These are phyloP conservation scores for Trichocladium antarcticum DNA, from an alignment of 495 filamentous ascomycete species.

Conservation along the genomic window DNA sequence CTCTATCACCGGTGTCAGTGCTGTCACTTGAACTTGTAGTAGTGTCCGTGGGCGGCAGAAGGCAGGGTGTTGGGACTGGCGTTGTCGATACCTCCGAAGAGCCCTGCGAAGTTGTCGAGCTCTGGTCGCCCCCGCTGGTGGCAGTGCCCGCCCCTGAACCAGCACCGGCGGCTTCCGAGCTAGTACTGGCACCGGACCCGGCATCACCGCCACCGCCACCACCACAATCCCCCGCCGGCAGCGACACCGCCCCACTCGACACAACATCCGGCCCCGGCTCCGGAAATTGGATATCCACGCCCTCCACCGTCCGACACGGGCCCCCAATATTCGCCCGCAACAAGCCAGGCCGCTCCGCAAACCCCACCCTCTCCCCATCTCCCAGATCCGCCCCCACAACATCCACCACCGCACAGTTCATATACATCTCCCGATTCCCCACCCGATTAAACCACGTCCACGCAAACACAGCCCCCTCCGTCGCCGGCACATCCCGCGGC, in stretches of 20 bases:
- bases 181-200: neutral
- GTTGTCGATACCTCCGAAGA: too few species aligned
- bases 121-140: too few species aligned
- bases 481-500: slow-evolving; percentile 43
- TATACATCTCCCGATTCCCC: slow-evolving; percentile 83
- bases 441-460: slow-evolving; percentile 90
- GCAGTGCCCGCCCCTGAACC: neutral
- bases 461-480: slow-evolving; percentile 51
- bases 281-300: slow-evolving; percentile 45
- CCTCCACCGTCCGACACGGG: slow-evolving; percentile 35
- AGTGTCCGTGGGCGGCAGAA: too few species aligned
- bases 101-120: too few species aligned
- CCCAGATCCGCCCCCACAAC: slow-evolving; percentile 22
- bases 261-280: slow-evolving; percentile 48
- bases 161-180: neutral
- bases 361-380: neutral
- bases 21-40: too few species aligned
- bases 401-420: slow-evolving; percentile 68
- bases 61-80: too few species aligned
- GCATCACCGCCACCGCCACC: neutral
- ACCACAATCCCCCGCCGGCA: slow-evolving; percentile 1
- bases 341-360: slow-evolving; percentile 31
- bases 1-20: neutral
- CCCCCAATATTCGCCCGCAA: slow-evolving; percentile 39
- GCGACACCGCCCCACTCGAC: neutral